Base-by-base conservation (phyloP, 805 yeast species). In the Helenozyma baotianmanensis region DNA sequence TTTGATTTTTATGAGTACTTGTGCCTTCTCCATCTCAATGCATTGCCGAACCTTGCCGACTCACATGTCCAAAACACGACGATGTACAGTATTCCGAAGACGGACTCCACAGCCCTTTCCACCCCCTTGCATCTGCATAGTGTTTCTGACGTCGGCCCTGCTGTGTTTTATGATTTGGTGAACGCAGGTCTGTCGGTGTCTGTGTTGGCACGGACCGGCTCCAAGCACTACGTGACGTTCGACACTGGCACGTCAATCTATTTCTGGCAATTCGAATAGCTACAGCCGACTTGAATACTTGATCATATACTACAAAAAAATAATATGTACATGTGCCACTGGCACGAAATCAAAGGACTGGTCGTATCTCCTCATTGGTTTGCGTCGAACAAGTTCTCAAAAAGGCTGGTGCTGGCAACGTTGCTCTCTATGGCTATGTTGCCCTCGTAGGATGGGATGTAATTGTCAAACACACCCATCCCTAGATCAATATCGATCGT, bases 21-120 rank as follows among this genome's bases (percentile, higher is more conserved):
- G 18, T 25, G 41, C 12, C 30, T 45, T 32, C 30, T 41, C 13
- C 50, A 45, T 24, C 10, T 42, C 14, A 45, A 43, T 15, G 33
- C 42, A 6, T 19, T 36, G 9, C 48, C 50, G 10, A 35, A 38
- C 16, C 12, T n/a, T 11, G 6, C 16, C 14, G 24, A 38, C 24
- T 29, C 38, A 6, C 46, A 35, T 18, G 46, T 39, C 18, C 12
- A 30, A 9, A 43, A 39, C 14, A 38, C 44, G 6, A 35, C 26
- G 22, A 38, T 21, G 26, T 43, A 38, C 27, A 40, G 31, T 18
- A 9, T 23, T 7, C 43, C 47, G 2, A 14, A 14, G 11, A 21
- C 30, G 21, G 27, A 15, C 5, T 14, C 32, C 3, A 13, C 29
- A 1, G 15, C 29, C 13, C 33, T 18, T 8, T 13, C 32, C 12